A percentile compares a stretch with the other conserved stretches of the same genome.
These are phyloP conservation scores for Podosphaera xanthii DNA, from an alignment of 2,329 filamentous ascomycete species.

Conservation along the genomic window DNA sequence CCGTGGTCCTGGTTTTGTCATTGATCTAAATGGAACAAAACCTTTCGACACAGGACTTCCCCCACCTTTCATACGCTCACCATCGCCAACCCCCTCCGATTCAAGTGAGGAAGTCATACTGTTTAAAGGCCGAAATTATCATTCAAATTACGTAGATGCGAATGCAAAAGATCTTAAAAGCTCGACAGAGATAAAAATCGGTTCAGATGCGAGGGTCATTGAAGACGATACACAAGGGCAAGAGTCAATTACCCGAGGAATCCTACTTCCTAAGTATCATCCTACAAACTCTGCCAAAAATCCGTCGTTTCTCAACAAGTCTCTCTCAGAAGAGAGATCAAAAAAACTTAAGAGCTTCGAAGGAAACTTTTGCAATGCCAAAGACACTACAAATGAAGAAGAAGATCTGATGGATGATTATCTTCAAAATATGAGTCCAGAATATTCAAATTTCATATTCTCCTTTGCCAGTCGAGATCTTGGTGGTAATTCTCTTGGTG, in stretches of 20 bases:
- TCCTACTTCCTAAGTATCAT: slow-evolving; percentile 7
- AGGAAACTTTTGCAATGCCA: not conserved
- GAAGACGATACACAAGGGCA: slow-evolving; percentile 13
- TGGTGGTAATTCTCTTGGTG: slow-evolving; percentile 22
- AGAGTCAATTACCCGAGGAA: slow-evolving; percentile 10
- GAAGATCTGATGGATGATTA: slow-evolving; percentile 15
- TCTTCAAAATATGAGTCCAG: slow-evolving; percentile 17
- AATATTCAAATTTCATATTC: slow-evolving; percentile 6
- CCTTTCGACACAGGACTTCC: slow-evolving; percentile 14
- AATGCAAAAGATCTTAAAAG: not conserved
- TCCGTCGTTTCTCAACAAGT: not conserved
- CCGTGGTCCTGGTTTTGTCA: slow-evolving; percentile 12
- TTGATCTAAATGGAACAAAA: slow-evolving; percentile 17
- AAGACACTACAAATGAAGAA: not conserved
- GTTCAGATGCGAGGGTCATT: slow-evolving; percentile 12
- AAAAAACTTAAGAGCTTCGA: not conserved
- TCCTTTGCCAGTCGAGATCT: slow-evolving; percentile 18
- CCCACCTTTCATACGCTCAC: slow-evolving; percentile 12
- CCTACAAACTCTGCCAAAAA: not conserved
- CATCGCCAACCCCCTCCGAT: slow-evolving; percentile 22
- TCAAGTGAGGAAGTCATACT: slow-evolving; percentile 55
- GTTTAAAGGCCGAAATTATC: slow-evolving; percentile 30
- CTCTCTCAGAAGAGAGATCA: not conserved
- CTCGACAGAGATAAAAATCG: slow-evolving; percentile 4
- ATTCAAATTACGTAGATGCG: not conserved